phyloP scores from a whole-genome alignment of 331 rosid genomes.

The Spiraea crenata region DNA sequence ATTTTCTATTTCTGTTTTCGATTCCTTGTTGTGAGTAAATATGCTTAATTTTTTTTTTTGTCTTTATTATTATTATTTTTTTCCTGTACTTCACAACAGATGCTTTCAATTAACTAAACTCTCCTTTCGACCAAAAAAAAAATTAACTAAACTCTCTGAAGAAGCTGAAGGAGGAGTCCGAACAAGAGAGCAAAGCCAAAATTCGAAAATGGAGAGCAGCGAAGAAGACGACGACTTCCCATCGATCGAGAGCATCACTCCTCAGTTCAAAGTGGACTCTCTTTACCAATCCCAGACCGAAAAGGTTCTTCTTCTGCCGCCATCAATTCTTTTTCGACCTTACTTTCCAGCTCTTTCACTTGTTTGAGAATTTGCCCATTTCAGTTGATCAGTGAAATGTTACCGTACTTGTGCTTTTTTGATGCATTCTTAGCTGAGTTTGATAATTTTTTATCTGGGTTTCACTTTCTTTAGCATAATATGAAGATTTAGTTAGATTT shows the following conservation, averaged over 20 bases:
- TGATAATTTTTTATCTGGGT: not conserved
- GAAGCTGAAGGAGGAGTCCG: not conserved
- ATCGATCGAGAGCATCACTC: slow-evolving; percentile 74
- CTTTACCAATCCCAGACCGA: slow-evolving; percentile 89
- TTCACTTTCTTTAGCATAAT: not conserved
- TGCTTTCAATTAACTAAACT: too few relatives aligned
- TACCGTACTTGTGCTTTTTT: not conserved
- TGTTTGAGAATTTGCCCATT: slow-evolving; percentile 1
- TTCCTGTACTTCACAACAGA: too few relatives aligned
- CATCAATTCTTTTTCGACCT: not conserved
- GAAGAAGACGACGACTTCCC: slow-evolving; percentile 98
- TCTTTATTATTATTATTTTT: too few relatives aligned
- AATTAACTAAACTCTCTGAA: too few relatives aligned
- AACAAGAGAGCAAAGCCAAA: not conserved
- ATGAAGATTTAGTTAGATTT: not conserved
- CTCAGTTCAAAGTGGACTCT: slow-evolving; percentile 86
- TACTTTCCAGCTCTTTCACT: not conserved
- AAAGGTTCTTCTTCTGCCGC: slow-evolving; percentile 52
- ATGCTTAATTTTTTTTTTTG: too few relatives aligned
- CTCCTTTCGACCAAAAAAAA: too few relatives aligned
- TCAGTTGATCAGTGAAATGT: not conserved
- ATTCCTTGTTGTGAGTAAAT: too few relatives aligned
- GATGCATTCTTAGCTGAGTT: not conserved
- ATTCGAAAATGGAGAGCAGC: slow-evolving; percentile 80
- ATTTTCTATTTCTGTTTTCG: too few relatives aligned